Evolutionary conservation across 495 filamentous ascomycete genomes (phyloP).

Genomic region (Annulohypoxylon stygium): DNA sequence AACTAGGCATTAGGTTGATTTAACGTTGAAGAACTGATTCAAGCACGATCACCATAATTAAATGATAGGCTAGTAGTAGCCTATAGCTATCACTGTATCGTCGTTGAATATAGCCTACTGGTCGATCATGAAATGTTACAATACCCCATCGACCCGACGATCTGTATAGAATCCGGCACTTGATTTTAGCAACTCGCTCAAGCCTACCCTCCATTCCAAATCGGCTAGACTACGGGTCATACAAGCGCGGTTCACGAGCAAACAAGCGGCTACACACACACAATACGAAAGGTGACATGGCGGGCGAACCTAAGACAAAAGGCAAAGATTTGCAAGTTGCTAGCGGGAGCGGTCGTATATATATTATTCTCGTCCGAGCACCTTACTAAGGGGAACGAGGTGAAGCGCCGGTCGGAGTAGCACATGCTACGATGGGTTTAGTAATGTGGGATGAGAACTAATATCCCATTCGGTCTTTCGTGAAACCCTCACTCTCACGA

Average conservation of each 20-base stretch:
- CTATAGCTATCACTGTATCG: not conserved
- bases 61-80: not conserved
- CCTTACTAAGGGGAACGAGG: not conserved
- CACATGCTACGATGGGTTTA: not conserved
- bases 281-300: not conserved
- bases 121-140: not conserved
- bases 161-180: not conserved
- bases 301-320: not conserved
- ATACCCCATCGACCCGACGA: not conserved
- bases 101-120: conserved; percentile 5
- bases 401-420: not conserved
- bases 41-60: not conserved
- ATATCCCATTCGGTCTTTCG: not conserved
- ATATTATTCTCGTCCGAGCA: conserved; percentile 10
- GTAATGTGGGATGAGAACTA: conserved; percentile 3
- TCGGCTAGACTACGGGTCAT: not conserved
- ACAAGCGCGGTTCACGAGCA: not conserved
- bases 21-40: not conserved
- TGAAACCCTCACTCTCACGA: not conserved
- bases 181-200: not conserved
- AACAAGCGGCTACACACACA: not conserved
- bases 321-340: not conserved
- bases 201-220: not conserved
- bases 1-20: not conserved
- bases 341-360: not conserved